These are phyloP conservation scores for Eucalyptus globulus DNA, from an alignment of 345 rosid species.

Conservation along the genomic window DNA sequence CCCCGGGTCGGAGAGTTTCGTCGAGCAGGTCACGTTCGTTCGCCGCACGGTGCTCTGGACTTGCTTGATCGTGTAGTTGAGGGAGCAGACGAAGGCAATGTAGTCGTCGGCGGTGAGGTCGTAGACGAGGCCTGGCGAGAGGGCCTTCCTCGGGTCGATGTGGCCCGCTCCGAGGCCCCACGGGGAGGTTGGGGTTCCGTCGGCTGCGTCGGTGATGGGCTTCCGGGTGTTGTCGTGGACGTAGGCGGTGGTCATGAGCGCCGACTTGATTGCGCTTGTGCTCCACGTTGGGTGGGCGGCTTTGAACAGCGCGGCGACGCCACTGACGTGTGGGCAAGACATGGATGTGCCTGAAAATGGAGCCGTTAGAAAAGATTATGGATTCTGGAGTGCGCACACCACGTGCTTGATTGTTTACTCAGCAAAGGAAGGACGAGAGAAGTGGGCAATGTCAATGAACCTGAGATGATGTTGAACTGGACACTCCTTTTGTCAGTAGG, in stretches of 20 bases:
- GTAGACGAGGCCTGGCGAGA: slow-evolving; percentile 73
- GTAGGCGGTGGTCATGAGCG: slow-evolving; percentile 77
- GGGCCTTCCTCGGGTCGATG: slow-evolving; percentile 65
- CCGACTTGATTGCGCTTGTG: slow-evolving; percentile 82
- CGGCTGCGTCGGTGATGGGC: slow-evolving; percentile 50
- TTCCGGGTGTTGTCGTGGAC: slow-evolving; percentile 50
- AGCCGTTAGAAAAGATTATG: slow-evolving; percentile 5
- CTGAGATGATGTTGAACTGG: slow-evolving; percentile 67
- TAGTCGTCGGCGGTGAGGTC: slow-evolving; percentile 65
- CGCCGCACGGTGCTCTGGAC: slow-evolving; percentile 43
- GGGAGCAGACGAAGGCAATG: slow-evolving; percentile 59
- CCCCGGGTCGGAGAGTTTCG: slow-evolving; percentile 53
- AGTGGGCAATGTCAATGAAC: slow-evolving; percentile 9
- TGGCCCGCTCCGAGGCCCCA: slow-evolving; percentile 76
- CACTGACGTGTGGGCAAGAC: slow-evolving; percentile 96
- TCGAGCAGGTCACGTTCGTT: slow-evolving; percentile 42
- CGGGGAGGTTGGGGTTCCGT: slow-evolving; percentile 41
- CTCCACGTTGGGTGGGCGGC: slow-evolving; percentile 88
- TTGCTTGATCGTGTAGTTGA: slow-evolving; percentile 41
- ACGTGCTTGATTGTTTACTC: not conserved
- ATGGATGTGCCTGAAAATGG: slow-evolving; percentile 64
- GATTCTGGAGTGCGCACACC: not conserved
- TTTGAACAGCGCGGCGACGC: slow-evolving; percentile 74
- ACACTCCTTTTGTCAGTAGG: slow-evolving; percentile 46
- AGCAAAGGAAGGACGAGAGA: not conserved